Base-by-base conservation (phyloP, 2,329 filamentous ascomycete species). In the Botrytis galanthina region DNA sequence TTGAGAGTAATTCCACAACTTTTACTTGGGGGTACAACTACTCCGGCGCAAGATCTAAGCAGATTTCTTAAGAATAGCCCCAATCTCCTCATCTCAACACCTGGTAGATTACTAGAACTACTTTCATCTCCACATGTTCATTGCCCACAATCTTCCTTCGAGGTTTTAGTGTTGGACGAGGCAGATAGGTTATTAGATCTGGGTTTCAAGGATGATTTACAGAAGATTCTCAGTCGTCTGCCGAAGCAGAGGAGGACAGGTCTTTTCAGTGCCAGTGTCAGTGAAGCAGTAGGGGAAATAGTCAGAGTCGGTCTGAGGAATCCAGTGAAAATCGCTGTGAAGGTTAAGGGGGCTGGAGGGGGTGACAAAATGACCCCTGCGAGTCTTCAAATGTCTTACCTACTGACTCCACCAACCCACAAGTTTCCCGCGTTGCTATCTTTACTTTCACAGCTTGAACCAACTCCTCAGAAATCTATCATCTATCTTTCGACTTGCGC, bases 211-310 rank as follows among this genome's bases (percentile, higher is more conserved):
- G 91, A 93, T 73, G 94, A 97, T 77, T 83, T 99, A 42, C 93
- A 96, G 78, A 93, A 90, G 72, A 97, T 98, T 59, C 84, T 99
- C 35, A 89, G 90, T 0, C 88, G 92, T 26, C 84, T 99, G 9
- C 96, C 96, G 0, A 99, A 99, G 81, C 96, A 99, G 81, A 87
- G 96, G 70, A 88, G 96, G 67, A 99, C 96, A 0, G 96, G 96
- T 0, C 85, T 99, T 0, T 99, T 98, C 83, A 97, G 94, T 80
- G 96, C 96, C 20, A 97, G 93, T 79, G 93, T 99, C n/a, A 96
- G 92, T 78, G 96, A 98, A 80, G 96, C 96, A 2, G 93, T 99
- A 0, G 91, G 95, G 75, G 93, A 98, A 81, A 92, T 99, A 72
- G 94, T 99, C 70, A 89, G 95, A 51, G 94, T 98, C 12, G 96